phyloP scores from a whole-genome alignment of 768 basidiomycete species.

The Leccinum olivaceopallidum region DNA sequence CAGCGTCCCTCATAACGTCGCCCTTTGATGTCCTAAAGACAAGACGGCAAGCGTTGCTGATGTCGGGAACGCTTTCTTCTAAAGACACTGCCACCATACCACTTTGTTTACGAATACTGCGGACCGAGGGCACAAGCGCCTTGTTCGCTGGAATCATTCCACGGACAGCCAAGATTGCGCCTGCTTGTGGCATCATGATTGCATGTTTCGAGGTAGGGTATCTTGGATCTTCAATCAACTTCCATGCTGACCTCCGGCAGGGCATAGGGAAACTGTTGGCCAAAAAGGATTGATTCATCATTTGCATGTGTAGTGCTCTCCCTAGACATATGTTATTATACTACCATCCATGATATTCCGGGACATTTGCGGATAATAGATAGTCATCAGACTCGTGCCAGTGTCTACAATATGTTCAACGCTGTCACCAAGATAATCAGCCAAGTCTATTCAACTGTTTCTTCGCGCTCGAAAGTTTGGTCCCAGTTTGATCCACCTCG shows the following conservation, averaged over 20 bases:
- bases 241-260: conserved; percentile 34
- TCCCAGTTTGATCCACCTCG: conserved; percentile 76
- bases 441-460: conserved; percentile 81
- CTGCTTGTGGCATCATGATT: conserved; percentile 99
- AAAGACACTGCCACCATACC: conserved; percentile 54
- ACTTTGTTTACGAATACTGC: conserved; percentile 67
- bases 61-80: conserved; percentile 50
- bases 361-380: conserved; percentile 12
- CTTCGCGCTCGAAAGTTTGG: conserved; percentile 78
- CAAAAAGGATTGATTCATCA: conserved; percentile 29
- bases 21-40: conserved; percentile 99
- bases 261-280: conserved; percentile 59
- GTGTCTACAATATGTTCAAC: conserved; percentile 22
- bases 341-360: conserved; percentile 19
- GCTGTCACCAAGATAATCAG: conserved; percentile 29
- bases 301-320: conserved; percentile 3
- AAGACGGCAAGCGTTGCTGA: conserved; percentile 79
- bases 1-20: conserved; percentile 84
- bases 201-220: conserved; percentile 82
- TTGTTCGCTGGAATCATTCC: conserved; percentile 86
- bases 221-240: conserved; percentile 6
- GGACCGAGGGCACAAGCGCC: conserved; percentile 74
- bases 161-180: conserved; percentile 92
- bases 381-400: conserved; percentile 12
- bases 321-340: conserved; percentile 29